Evolutionary conservation across 768 basidiomycete genomes (phyloP).

Genomic region (Termitomyces sp.): DNA sequence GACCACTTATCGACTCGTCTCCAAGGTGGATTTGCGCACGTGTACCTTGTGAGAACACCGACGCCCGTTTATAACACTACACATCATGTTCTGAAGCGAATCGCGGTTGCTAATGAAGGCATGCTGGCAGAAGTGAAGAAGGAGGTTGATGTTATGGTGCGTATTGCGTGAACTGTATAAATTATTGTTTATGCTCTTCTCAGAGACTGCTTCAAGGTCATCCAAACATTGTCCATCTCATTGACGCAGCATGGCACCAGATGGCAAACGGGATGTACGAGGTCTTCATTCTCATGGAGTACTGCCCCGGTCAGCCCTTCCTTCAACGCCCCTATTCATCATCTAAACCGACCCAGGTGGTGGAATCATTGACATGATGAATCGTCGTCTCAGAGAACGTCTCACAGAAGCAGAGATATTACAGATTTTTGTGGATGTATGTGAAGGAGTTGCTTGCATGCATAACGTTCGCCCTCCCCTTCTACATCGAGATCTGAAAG

Average conservation of each 20-base stretch:
- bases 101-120: constrained; percentile 84
- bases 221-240: constrained; percentile 92
- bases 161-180: constrained; percentile 15
- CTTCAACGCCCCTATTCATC: neutral
- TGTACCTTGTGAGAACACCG: constrained; percentile 89
- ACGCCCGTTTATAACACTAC: constrained; percentile 87
- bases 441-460: constrained; percentile 96
- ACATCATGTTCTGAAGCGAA: constrained; percentile 95
- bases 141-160: constrained; percentile 98
- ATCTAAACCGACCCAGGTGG: constrained; percentile 54
- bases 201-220: constrained; percentile 90
- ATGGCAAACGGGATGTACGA: constrained; percentile 83
- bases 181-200: constrained; percentile 23
- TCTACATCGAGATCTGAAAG: constrained; percentile 96
- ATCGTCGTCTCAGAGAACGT: constrained; percentile 89
- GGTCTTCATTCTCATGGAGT: constrained; percentile 99
- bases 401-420: constrained; percentile 95
- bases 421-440: constrained; percentile 96
- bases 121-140: constrained; percentile 93
- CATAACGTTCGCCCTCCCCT: constrained; percentile 88
- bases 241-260: constrained; percentile 90
- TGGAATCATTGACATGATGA: constrained; percentile 99
- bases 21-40: constrained; percentile 94
- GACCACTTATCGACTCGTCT: constrained; percentile 11
- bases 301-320: constrained; percentile 68